Base-by-base conservation (phyloP, 129 eudicot species). In the Apium graveolens region DNA sequence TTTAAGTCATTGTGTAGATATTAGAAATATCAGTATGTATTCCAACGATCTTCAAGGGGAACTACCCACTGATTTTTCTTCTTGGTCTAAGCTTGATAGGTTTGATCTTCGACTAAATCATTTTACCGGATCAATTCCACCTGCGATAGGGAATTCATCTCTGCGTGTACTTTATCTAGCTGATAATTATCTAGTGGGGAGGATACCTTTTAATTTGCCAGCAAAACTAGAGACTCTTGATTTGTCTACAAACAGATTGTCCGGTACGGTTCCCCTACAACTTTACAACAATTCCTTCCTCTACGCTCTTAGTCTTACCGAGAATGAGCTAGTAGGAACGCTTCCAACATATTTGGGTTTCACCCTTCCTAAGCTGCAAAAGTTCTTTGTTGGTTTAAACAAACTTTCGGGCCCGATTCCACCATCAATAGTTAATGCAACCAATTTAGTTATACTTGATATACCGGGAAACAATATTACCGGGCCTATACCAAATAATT, bases 341-440 rank as follows among this genome's bases (percentile, higher is more conserved):
- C 38, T 78, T 32, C 81, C 81, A 8, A 11, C 81, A 14, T 3
- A 66, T 24, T 17, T 78, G 34, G 81, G 81, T 46, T 42, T 65
- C 9, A 42, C 74, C 41, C 75, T 78, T 66, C 81, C 75, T 10
- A 78, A 45, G 1, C 75, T 78, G 0, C 2, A 18, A 42, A 1
- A 43, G 6, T 44, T 78, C 37, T 44, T 1, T 1, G 21, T 20
- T n/a, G n/a, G n/a, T 7, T 65, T 0, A 9, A 78, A 78, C 10
- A 18, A 13, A 2, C 44, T 66, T 32, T 66, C 32, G 2, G 81
- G 66, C 21, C 12, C 44, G 1, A 12, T 78, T 78, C 75, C 81
- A 29, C 41, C 68, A 20, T 78, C 81, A 44, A 29, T 78, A 43
- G 66, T n/a, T 51, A 78, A 78, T 78, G 81, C 81, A 11, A 68